Evolutionary conservation across 2,329 filamentous ascomycete genomes (phyloP).

Genomic region (Aureobasidium sp.): DNA sequence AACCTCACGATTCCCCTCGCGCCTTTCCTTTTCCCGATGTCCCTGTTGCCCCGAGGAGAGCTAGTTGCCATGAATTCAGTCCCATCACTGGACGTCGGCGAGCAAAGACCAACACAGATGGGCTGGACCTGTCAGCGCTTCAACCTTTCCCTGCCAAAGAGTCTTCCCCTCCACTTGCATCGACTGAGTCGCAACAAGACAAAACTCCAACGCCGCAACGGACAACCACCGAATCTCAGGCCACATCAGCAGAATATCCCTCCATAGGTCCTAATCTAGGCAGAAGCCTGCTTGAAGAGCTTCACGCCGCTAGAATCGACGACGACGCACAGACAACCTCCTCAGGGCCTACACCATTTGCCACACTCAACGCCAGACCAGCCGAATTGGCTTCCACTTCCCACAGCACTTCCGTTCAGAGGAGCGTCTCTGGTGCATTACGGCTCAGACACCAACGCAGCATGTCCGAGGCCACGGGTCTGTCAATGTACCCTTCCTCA

Average conservation of each 20-base stretch:
- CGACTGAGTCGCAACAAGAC: neutral
- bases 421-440: neutral
- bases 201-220: neutral
- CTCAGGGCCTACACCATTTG: neutral
- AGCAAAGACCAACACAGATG: conserved; percentile 17
- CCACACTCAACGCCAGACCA: neutral
- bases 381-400: neutral
- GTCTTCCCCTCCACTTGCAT: neutral
- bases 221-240: neutral
- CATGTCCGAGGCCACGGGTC: conserved; percentile 13
- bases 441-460: conserved; percentile 11
- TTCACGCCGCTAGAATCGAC: conserved; percentile 17
- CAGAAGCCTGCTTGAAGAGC: conserved; percentile 28
- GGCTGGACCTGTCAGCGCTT: neutral
- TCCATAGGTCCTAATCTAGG: conserved; percentile 20
- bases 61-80: conserved; percentile 9
- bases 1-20: conserved; percentile 17
- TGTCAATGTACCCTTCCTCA: neutral
- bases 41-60: neutral
- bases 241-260: conserved; percentile 17
- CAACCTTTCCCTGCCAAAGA: neutral
- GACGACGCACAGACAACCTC: conserved; percentile 4
- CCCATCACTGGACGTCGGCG: conserved; percentile 13
- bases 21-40: conserved; percentile 15
- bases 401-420: neutral